Conservation (phyloP, 371 early-diverging fungal genomes). For the Fennellomyces sp. region DNA sequence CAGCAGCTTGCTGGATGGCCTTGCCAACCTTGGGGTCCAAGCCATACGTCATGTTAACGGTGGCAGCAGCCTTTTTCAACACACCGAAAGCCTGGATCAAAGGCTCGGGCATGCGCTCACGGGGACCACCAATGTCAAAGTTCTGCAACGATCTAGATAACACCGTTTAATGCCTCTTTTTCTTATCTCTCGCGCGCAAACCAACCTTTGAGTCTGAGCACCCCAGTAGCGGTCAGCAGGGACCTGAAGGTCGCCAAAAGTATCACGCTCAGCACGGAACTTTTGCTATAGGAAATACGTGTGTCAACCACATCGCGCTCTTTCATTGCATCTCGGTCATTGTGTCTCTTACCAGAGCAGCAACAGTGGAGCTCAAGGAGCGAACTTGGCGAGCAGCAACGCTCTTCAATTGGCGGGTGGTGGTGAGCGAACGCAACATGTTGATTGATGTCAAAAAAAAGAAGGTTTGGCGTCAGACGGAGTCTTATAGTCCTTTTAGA, state of each 20-base stretch:
- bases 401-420: slow-evolving; percentile 23
- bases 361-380: slow-evolving; percentile 23
- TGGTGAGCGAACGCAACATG: slow-evolving; percentile 35
- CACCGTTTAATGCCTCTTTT: too few relatives aligned
- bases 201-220: slow-evolving; percentile 96
- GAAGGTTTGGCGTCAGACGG: neutral
- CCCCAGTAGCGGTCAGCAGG: slow-evolving; percentile 96
- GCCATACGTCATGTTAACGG: slow-evolving; percentile 87
- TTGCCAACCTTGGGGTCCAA: slow-evolving; percentile 77
- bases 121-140: slow-evolving; percentile 93
- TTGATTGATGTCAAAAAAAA: slow-evolving; percentile 7
- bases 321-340: too few relatives aligned
- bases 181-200: too few relatives aligned
- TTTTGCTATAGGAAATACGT: slow-evolving; percentile 42
- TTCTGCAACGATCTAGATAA: slow-evolving; percentile 80
- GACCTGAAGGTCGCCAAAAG: slow-evolving; percentile 93
- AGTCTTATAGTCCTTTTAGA: slow-evolving; percentile 5
- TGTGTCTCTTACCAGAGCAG: slow-evolving; percentile 22
- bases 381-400: slow-evolving; percentile 22
- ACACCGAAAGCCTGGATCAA: slow-evolving; percentile 93
- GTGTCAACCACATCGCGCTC: too few relatives aligned
- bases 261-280: slow-evolving; percentile 86
- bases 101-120: slow-evolving; percentile 93
- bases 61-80: slow-evolving; percentile 92
- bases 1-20: slow-evolving; percentile 86